Evolutionary conservation across 2,329 filamentous ascomycete genomes (phyloP), one percentile per base, ranked within the genome.

Genomic region (Phaeosphaeriaceae sp.): DNA sequence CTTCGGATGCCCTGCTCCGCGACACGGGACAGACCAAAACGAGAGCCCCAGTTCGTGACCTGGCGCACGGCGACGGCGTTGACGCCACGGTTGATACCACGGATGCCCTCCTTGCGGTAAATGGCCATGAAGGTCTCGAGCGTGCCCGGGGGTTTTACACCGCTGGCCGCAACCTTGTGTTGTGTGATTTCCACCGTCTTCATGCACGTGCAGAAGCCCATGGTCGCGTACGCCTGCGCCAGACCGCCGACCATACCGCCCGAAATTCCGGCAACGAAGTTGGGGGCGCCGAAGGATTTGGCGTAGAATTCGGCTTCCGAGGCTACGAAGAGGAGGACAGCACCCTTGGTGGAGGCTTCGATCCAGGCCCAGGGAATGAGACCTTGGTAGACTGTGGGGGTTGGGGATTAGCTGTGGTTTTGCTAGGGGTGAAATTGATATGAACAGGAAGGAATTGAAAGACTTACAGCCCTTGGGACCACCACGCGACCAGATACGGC

Each of bases 141-240:
- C 61, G 94, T 97, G 68, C 90, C 87, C n/a, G 86, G 89, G 18
- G 91, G 90, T 80, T 91, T 90, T 61, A 87, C 85, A 65, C 94
- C 94, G 35, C 86, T 63, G 28, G 90, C 87, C 12, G 90, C 92
- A 71, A 94, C 82, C 85, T 97, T 97, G 83, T 94, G 89, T 81
- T 97, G 95, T 72, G 94, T 99, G 79, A 99, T 99, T 79, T 99
- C 94, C 63, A 97, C 94, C 58, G 94, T 99, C 87, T 99, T 99
- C 94, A 99, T 99, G 85, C 94, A 99, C 55, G 94, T 99, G 80
- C 94, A 99, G 87, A 99, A 99, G 64, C 94, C 94, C 93, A 99
- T 99, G 75, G 94, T 99, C 61, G 94, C 94, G 76, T 99, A 99
- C 52, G 94, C 94, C 81, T 99, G 94, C 38, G 93, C 94, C 51